Base-by-base conservation (phyloP, 257 asterid species). In the Plectranthus barbatus region DNA sequence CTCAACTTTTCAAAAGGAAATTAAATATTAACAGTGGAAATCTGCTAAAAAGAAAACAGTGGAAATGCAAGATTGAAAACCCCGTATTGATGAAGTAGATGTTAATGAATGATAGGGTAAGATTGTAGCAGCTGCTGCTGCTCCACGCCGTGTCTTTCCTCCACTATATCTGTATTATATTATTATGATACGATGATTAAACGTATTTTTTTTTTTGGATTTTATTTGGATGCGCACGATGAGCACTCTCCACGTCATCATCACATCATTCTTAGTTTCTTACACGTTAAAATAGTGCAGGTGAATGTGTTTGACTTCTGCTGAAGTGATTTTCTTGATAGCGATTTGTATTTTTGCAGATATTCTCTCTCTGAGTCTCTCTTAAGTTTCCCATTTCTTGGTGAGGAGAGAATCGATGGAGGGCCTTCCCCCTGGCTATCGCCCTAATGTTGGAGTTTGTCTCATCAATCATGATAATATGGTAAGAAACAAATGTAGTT, bases 371-470 rank as follows among this genome's bases (percentile, higher is more conserved):
- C 69, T 41, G n/a, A 7, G 18, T 69, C 41, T 21, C 58, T 65
- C 56, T 19, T 47, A 31, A 56, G 19, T 29, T 46, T 52, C 53
- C 40, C 49, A 39, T 37, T 20, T 40, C 31, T 51, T 56, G 46
- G 63, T 37, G 45, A 59, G 48, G 33, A 45, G 31, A 37, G 19
- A 13, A 56, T 69, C 78, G 64, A 86, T 91, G 98, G 98, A 92
- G 83, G 88, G 88, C 66, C 86, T 92, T 24, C 98, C 97, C 85
- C 66, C 95, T 67, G 98, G 98, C 45, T 92, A 92, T 77, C 98
- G 98, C 65, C 97, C 98, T 23, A 92, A 92, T 80, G 93, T 92
- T 64, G 98, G 97, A 56, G 87, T 92, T 58, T 92, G 98, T 68
- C 93, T 92, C 74, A 80, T 89, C 77, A 92, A 88, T 64, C 76